phyloP scores from a whole-genome alignment of 2,329 filamentous ascomycete genomes.

The Leptographium radiaticola region DNA sequence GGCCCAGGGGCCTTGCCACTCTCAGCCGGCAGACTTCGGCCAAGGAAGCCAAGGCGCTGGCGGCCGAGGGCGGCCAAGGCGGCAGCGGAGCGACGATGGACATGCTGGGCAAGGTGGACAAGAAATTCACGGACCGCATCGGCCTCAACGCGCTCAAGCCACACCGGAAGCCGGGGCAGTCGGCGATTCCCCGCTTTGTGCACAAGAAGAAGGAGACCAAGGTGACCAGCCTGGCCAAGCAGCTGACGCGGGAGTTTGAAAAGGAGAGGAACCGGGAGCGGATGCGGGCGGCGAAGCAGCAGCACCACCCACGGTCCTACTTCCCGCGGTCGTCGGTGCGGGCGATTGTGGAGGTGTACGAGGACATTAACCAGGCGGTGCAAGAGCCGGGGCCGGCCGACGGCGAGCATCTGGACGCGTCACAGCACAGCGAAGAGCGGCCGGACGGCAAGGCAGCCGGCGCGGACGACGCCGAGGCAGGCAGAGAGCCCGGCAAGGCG shows the following conservation, averaged over 20 bases:
- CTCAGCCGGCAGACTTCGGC: constrained; percentile 26
- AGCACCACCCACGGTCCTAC: constrained; percentile 61
- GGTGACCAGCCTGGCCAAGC: constrained; percentile 86
- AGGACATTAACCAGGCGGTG: constrained; percentile 84
- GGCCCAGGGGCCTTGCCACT: constrained; percentile 32
- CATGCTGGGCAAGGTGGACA: constrained; percentile 35
- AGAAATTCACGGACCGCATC: constrained; percentile 63
- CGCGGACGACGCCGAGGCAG: background rate
- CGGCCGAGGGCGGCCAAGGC: constrained; percentile 13
- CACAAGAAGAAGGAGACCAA: constrained; percentile 61
- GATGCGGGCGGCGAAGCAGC: constrained; percentile 62
- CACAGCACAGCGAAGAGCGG: constrained; percentile 17
- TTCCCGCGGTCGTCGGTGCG: constrained; percentile 81
- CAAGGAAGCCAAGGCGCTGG: constrained; percentile 21
- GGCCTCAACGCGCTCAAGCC: constrained; percentile 52
- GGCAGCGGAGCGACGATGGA: constrained; percentile 5
- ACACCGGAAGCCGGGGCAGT: constrained; percentile 43
- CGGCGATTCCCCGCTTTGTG: constrained; percentile 79
- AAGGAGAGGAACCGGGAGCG: constrained; percentile 83
- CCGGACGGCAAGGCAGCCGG: background rate
- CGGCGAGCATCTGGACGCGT: constrained; percentile 37
- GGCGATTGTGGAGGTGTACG: constrained; percentile 91
- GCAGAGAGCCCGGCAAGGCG: background rate
- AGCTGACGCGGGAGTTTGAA: constrained; percentile 90
- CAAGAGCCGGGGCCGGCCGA: constrained; percentile 60